Base-by-base conservation (phyloP, 345 rosid genomes). In the Lumnitzera littorea region DNA sequence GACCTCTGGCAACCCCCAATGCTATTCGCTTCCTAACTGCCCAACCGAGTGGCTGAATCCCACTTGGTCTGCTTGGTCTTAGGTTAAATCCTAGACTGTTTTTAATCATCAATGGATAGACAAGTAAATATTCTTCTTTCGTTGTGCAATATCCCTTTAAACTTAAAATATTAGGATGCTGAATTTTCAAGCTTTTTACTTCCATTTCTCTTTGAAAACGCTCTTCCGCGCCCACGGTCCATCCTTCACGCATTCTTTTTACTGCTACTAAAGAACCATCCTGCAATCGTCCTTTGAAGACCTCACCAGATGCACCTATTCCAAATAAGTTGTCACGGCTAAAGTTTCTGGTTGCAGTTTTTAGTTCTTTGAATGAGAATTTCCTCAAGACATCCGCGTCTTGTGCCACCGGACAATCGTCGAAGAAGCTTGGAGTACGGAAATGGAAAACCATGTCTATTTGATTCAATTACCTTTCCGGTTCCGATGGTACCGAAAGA, bases 101-200 rank as follows among this genome's bases (percentile, higher is more conserved):
- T 7, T 27, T 24, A 12, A 20, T 23, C 66, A 63, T n/a, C 11
- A 23, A 29, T 15, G 66, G 66, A 63, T 63, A 63, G 46, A 63
- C 66, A n/a, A 63, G 46, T 41, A 54, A 46, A 7, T 12, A 50
- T 52, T 53, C 66, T 11, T 53, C 43, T 15, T 54, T 46, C 9
- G 53, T 20, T 23, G 11, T 46, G 57, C 66, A 63, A 46, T 46
- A 63, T 11, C 66, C 67, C 8, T 20, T 46, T 53, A 63, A 27
- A 27, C 12, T 9, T 27, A 55, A 43, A 46, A 55, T 20, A 48
- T 63, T 63, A 10, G 60, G 60, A 48, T 63, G 67, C 13, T 10
- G 48, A 23, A 29, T 17, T 8, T 31, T 24, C 5, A 25, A 24
- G 60, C 67, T 55, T 56, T 60, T 60, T 12, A 27, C 12, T 17